Evolutionary conservation across 176 grass and related monocot species (phyloP).

Genomic region (Tuctoria greenei): DNA sequence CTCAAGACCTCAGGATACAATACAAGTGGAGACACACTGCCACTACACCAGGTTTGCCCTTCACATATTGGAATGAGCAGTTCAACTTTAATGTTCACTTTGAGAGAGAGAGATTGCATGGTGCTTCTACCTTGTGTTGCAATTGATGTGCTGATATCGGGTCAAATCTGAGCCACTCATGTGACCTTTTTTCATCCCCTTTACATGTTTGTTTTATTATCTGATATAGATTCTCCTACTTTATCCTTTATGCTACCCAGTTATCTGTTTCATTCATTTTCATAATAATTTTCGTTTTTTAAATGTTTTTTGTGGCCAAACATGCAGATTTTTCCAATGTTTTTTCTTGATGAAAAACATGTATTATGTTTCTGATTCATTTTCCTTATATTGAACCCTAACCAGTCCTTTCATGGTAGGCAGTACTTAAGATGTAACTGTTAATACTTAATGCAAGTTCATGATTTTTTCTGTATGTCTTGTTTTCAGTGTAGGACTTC

Average conservation of each 20-base stretch:
- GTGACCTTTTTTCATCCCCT: background rate
- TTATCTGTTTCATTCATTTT: background rate
- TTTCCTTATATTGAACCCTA: background rate
- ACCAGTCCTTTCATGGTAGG: too few relatives aligned
- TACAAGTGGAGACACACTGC: too few relatives aligned
- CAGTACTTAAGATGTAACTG: too few relatives aligned
- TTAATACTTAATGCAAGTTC: background rate
- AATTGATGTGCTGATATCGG: background rate
- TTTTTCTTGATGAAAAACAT: background rate
- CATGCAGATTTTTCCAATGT: too few relatives aligned
- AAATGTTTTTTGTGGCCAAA: too few relatives aligned
- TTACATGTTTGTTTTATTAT: background rate
- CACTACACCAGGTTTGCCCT: too few relatives aligned
- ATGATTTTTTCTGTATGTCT: background rate
- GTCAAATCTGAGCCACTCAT: constrained; percentile 10
- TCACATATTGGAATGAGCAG: constrained; percentile 15
- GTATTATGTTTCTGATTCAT: background rate
- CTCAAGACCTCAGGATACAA: too few relatives aligned
- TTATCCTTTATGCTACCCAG: background rate
- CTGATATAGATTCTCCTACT: background rate
- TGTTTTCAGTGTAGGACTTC: background rate
- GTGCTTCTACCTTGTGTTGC: background rate
- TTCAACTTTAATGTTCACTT: background rate
- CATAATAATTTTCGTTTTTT: background rate
- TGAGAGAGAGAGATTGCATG: background rate